Evolutionary conservation across 306 rosid genomes (phyloP), one percentile per base, ranked within the genome.

Genomic region (Dicorynia guianensis): DNA sequence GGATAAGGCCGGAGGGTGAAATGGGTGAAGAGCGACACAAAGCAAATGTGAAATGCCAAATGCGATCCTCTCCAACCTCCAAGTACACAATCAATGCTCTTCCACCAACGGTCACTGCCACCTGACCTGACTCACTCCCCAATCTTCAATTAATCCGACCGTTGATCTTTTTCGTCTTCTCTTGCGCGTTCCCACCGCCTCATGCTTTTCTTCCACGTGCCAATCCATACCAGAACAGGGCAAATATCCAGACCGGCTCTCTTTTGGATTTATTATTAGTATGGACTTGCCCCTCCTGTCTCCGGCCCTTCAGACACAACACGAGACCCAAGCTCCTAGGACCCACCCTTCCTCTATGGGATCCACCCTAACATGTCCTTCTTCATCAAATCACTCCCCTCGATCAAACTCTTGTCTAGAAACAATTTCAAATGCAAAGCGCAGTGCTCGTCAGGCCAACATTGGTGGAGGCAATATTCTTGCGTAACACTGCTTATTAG

Each of bases 21-120:
- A 44, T 44, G 12, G 52, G 54, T 1, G 34, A 67, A 47, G n/a
- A 20, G 13, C 25, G 57, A 47, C 42, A 46, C 3, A 30, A 1
- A 6, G 4, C 44, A 67, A 13, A 14, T n/a, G n/a, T n/a, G 5
- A 40, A 40, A 40, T 40, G 46, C 9, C 46, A 40, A 40, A 40
- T 5, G 46, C 8, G 9, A 46, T 25, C 11, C 14, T 11, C 15
- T 2, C 4, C 66, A 81, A 79, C 60, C 83, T 25, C 1, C 30
- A 25, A 25, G 30, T 20, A 25, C 1, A 13, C 2, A 33, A 46
- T 1, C 11, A 44, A 46, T 25, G 17, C 14, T 11, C 15, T 2
- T 9, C 66, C 83, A 79, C 60, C 83, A 83, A 79, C 86, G 86
- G 83, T 64, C 62, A 75, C 75, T 79, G 75, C 78, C 81, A 48